These are phyloP conservation scores for Tylopilus sp. DNA, from an alignment of 768 basidiomycete genomes.

Conservation along the genomic window DNA sequence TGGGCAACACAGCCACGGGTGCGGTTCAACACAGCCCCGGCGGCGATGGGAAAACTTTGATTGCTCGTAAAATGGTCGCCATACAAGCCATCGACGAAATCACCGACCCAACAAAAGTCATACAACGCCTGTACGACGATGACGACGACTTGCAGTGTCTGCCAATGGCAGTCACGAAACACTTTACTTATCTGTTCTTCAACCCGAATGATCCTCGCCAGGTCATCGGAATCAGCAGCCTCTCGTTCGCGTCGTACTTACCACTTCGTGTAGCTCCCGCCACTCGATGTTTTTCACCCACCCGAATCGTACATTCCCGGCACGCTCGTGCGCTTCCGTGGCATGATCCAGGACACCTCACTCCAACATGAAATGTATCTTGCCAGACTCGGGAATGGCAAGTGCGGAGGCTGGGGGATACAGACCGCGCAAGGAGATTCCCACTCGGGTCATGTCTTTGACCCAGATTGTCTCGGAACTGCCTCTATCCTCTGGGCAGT, in stretches of 20 bases:
- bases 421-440: slow-evolving; percentile 27
- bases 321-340: slow-evolving; percentile 68
- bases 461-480: slow-evolving; percentile 56
- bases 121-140: slow-evolving; percentile 46
- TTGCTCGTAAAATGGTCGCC: slow-evolving; percentile 51
- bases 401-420: slow-evolving; percentile 77
- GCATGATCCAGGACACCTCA: slow-evolving; percentile 83
- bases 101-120: slow-evolving; percentile 43
- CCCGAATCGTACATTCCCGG: slow-evolving; percentile 48
- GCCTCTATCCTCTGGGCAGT: slow-evolving; percentile 69
- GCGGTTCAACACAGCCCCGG: neutral
- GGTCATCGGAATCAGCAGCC: slow-evolving; percentile 13
- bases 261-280: slow-evolving; percentile 48
- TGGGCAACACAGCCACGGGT: slow-evolving; percentile 12
- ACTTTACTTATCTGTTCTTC: slow-evolving; percentile 47
- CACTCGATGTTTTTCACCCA: slow-evolving; percentile 44
- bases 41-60: neutral
- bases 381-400: slow-evolving; percentile 38
- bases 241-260: neutral
- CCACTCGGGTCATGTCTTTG: slow-evolving; percentile 21
- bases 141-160: slow-evolving; percentile 26
- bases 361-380: slow-evolving; percentile 71
- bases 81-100: slow-evolving; percentile 47
- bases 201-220: slow-evolving; percentile 30
- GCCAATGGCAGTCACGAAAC: slow-evolving; percentile 39